Conservation (phyloP, 2,329 filamentous ascomycete species). For the Ceratocystis papillata region DNA sequence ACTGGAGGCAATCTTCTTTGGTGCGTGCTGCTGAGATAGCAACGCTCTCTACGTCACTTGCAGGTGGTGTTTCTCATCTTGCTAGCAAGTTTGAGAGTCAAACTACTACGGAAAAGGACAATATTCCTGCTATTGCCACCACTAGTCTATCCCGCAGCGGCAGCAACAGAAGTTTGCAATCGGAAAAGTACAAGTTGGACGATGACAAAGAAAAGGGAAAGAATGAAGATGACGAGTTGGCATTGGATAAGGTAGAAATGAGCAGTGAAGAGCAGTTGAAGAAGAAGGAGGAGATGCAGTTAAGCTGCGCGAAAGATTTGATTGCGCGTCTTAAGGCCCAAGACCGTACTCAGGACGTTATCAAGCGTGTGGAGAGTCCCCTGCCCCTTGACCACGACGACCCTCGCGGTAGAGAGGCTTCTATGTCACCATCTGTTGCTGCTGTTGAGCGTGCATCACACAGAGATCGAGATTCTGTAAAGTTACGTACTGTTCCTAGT, state of each 20-base stretch:
- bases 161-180: constrained; percentile 15
- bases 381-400: constrained; percentile 14
- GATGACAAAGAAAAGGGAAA: background rate
- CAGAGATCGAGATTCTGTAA: constrained; percentile 9
- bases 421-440: constrained; percentile 15
- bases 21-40: constrained; percentile 25
- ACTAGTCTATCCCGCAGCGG: background rate
- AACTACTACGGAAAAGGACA: background rate
- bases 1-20: constrained; percentile 18
- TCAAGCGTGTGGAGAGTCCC: constrained; percentile 20
- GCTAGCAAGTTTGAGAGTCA: constrained; percentile 31
- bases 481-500: constrained; percentile 18
- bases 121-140: background rate
- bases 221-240: constrained; percentile 4
- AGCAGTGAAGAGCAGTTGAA: constrained; percentile 23
- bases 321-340: constrained; percentile 20
- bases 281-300: constrained; percentile 25
- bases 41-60: constrained; percentile 28
- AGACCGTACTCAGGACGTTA: constrained; percentile 16
- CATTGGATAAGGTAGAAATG: constrained; percentile 23
- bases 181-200: constrained; percentile 8
- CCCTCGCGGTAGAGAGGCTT: constrained; percentile 18
- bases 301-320: constrained; percentile 21
- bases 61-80: constrained; percentile 32
- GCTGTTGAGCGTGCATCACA: constrained; percentile 6